A percentile compares a stretch with the other conserved stretches of the same genome.
Evolutionary conservation across 2,329 filamentous ascomycete genomes (phyloP).

Genomic region (Penicillium sp.): DNA sequence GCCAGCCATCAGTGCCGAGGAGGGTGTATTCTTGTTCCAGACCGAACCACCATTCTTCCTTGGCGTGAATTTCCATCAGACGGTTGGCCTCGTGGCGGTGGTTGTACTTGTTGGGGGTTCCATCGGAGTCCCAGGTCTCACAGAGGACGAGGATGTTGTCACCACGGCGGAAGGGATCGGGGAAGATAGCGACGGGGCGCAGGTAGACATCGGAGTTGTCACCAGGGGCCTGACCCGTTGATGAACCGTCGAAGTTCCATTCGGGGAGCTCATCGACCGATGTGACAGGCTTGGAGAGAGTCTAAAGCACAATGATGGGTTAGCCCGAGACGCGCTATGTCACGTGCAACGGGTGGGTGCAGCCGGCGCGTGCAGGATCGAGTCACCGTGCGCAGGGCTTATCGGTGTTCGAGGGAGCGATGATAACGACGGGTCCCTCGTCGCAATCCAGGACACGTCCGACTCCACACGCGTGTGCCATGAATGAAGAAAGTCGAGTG

Average conservation of each 20-base stretch:
- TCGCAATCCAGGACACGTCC: too few species aligned
- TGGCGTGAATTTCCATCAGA: slow-evolving; percentile 77
- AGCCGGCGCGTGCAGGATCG: slow-evolving; percentile 14
- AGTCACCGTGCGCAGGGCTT: slow-evolving; percentile 23
- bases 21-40: slow-evolving; percentile 97
- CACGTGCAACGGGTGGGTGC: slow-evolving; percentile 19
- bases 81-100: slow-evolving; percentile 83
- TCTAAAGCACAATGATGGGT: slow-evolving; percentile 45
- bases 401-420: slow-evolving; percentile 12
- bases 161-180: slow-evolving; percentile 78
- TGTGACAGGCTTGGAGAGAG: slow-evolving; percentile 51
- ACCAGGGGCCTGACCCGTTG: slow-evolving; percentile 81
- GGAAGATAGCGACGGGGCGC: slow-evolving; percentile 76
- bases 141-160: slow-evolving; percentile 91
- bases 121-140: slow-evolving; percentile 90
- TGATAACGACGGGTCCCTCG: too few species aligned
- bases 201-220: slow-evolving; percentile 98
- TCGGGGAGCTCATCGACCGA: slow-evolving; percentile 60
- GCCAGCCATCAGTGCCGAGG: slow-evolving; percentile 73
- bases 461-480: too few species aligned
- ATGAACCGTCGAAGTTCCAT: slow-evolving; percentile 83
- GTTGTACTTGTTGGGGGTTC: slow-evolving; percentile 97
- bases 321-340: slow-evolving; percentile 5
- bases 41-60: slow-evolving; percentile 90
- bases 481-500: too few species aligned